Base-by-base conservation (phyloP, 2,329 filamentous ascomycete genomes). In the Venturia oleaginea region DNA sequence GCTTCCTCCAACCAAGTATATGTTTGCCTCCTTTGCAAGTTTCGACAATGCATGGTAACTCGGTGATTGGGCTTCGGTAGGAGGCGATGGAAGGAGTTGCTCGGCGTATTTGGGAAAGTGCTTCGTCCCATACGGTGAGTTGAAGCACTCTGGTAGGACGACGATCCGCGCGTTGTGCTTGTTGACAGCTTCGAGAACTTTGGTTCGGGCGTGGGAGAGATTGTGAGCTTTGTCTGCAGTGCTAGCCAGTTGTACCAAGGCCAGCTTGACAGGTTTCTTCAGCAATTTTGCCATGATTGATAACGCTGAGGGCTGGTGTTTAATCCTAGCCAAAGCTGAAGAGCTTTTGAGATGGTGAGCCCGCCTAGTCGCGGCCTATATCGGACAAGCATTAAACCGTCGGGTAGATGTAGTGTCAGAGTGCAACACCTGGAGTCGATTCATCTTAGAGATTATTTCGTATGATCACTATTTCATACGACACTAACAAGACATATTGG, bases 71-170 rank as follows among this genome's bases (percentile, higher is more conserved):
- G 85, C 83, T 66, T 79, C 74, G 3, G 86, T 79, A 0, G 92
- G 91, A 34, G 91, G 90, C 3, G 86, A 88, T 0, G 91, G 91
- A 0, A 84, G 80, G n/a, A 97, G 86, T 1, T 86, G 88, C 77
- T 99, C 94, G 69, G 94, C 92, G 76, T 97, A 97, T 67, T 87
- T 84, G 63, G 92, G 88, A 78, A 99, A 99, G 81, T 88, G 92
- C 72, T 91, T 83, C 69, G 87, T 92, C 69, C 94, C 94, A 77
- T 99, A 99, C 10, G 94, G 94, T 51, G 90, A 95, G 81, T 99
- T 99, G 86, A 99, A 99, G 82, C 94, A 99, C 80, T 99, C 94
- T 42, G 94, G 94, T 22, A 99, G 84, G 40, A 97, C 91, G 68
- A 97, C 87, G 66, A 99, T 86, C 65, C 89, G 86, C 66, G 93